These are phyloP conservation scores for Petrea volubilis DNA, from an alignment of 257 asterid genomes.

Conservation along the genomic window DNA sequence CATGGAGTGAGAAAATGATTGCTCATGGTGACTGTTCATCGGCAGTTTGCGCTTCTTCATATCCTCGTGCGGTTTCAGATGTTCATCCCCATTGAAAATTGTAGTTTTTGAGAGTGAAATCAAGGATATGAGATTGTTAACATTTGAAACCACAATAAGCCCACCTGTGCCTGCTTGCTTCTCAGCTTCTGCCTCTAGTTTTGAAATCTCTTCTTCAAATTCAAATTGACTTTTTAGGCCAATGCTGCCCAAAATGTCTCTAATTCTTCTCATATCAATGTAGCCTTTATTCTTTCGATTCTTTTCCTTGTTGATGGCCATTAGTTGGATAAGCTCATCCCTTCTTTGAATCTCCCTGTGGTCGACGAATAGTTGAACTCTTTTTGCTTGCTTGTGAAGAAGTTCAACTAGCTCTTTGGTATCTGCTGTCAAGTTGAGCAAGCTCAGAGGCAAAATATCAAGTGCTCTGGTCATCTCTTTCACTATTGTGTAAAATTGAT, in stretches of 20 bases:
- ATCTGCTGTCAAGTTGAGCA: slow-evolving; percentile 62
- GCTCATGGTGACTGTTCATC: slow-evolving; percentile 35
- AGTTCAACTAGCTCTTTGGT: slow-evolving; percentile 83
- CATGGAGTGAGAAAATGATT: slow-evolving; percentile 42
- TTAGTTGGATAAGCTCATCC: slow-evolving; percentile 57
- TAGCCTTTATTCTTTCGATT: slow-evolving; percentile 41
- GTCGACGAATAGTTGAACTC: slow-evolving; percentile 52
- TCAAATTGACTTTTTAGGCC: slow-evolving; percentile 50
- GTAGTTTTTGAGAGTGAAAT: slow-evolving; percentile 50
- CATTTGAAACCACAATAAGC: slow-evolving; percentile 60
- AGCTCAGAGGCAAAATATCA: slow-evolving; percentile 74
- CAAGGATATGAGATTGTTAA: slow-evolving; percentile 67
- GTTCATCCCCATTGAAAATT: slow-evolving; percentile 37
- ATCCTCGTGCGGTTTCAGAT: slow-evolving; percentile 31
- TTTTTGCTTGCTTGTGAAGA: slow-evolving; percentile 71
- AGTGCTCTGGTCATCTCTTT: slow-evolving; percentile 79
- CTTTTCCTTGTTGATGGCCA: slow-evolving; percentile 36
- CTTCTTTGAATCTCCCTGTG: slow-evolving; percentile 43
- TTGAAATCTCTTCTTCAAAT: slow-evolving; percentile 64
- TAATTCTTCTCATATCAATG: slow-evolving; percentile 36
- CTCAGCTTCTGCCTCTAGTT: slow-evolving; percentile 66
- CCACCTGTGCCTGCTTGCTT: slow-evolving; percentile 94
- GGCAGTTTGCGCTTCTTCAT: slow-evolving; percentile 42
- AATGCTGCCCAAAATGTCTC: slow-evolving; percentile 43
- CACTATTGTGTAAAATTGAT: slow-evolving; percentile 49